Percentiles rank a stretch among this genome's conserved stretches.
Evolutionary conservation across 2,329 filamentous ascomycete genomes (phyloP).

Genomic region (Diaporthe batatas): DNA sequence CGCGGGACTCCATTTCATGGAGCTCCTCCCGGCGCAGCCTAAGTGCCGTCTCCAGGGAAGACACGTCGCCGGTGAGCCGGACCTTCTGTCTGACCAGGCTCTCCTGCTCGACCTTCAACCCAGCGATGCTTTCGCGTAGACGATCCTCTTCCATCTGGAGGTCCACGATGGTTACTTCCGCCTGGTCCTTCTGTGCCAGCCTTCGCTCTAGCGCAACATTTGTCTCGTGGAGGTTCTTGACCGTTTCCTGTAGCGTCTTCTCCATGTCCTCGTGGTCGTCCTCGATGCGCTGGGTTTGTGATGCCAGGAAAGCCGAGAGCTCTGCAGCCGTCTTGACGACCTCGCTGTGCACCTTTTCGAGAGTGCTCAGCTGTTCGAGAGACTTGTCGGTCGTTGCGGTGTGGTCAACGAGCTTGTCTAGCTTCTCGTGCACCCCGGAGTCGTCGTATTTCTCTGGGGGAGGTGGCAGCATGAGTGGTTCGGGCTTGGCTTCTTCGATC

Average conservation of each 20-base stretch:
- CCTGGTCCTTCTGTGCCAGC: slow-evolving; percentile 73
- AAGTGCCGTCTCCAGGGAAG: slow-evolving; percentile 90
- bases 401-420: slow-evolving; percentile 70
- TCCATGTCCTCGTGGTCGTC: slow-evolving; percentile 85
- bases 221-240: slow-evolving; percentile 84
- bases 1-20: slow-evolving; percentile 88
- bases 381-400: slow-evolving; percentile 76
- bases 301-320: slow-evolving; percentile 83
- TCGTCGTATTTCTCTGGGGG: slow-evolving; percentile 69
- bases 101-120: slow-evolving; percentile 78
- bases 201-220: slow-evolving; percentile 84
- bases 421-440: slow-evolving; percentile 48
- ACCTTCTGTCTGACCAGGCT: slow-evolving; percentile 82
- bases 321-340: slow-evolving; percentile 87
- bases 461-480: slow-evolving; percentile 70
- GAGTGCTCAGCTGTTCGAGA: slow-evolving; percentile 80
- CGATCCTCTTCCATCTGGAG: slow-evolving; percentile 64
- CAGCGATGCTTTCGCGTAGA: slow-evolving; percentile 67
- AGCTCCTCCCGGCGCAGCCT: slow-evolving; percentile 92
- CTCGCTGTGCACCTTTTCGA: slow-evolving; percentile 90
- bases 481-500: slow-evolving; percentile 72
- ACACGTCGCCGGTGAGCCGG: slow-evolving; percentile 85
- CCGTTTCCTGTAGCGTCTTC: slow-evolving; percentile 83
- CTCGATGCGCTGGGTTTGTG: slow-evolving; percentile 79
- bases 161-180: slow-evolving; percentile 66